Conservation (phyloP, 1,139 yeast genomes). For the Hemisphaericaspora subhashii region DNA sequence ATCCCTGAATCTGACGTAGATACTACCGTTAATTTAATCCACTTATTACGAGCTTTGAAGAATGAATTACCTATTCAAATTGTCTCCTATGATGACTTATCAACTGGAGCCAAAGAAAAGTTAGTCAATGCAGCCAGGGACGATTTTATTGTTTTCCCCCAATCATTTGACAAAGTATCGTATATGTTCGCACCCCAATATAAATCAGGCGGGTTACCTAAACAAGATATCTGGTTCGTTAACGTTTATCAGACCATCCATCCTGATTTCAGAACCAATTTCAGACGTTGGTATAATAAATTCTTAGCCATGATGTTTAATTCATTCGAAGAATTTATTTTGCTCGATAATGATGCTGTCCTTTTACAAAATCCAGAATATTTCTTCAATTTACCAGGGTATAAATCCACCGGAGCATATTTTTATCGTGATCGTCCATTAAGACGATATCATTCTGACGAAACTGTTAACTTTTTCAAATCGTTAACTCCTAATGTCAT, state of each 20-base stretch:
- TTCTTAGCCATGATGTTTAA: slow-evolving; percentile 50
- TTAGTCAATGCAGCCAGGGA: slow-evolving; percentile 28
- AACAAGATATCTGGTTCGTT: slow-evolving; percentile 46
- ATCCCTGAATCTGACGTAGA: slow-evolving; percentile 44
- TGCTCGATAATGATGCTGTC: slow-evolving; percentile 54
- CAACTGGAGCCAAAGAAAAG: slow-evolving; percentile 22
- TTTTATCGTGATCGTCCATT: slow-evolving; percentile 50
- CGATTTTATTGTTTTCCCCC: slow-evolving; percentile 25
- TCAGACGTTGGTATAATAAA: slow-evolving; percentile 46
- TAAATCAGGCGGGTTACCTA: slow-evolving; percentile 28
- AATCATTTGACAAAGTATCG: slow-evolving; percentile 19
- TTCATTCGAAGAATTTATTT: slow-evolving; percentile 48
- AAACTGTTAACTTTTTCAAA: slow-evolving; percentile 31
- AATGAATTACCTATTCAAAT: slow-evolving; percentile 56
- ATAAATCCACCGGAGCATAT: slow-evolving; percentile 38
- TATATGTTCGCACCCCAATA: slow-evolving; percentile 25
- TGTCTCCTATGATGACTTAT: slow-evolving; percentile 24
- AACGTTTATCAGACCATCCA: slow-evolving; percentile 37
- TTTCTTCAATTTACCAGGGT: slow-evolving; percentile 40
- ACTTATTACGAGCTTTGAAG: slow-evolving; percentile 44
- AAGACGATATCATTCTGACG: slow-evolving; percentile 11
- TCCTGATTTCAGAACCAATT: slow-evolving; percentile 24
- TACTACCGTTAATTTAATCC: slow-evolving; percentile 45
- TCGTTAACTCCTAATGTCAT: slow-evolving; percentile 40
- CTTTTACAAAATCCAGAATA: slow-evolving; percentile 35